Base-by-base conservation (phyloP, 2,329 filamentous ascomycete genomes). In the Curvularia sp. region DNA sequence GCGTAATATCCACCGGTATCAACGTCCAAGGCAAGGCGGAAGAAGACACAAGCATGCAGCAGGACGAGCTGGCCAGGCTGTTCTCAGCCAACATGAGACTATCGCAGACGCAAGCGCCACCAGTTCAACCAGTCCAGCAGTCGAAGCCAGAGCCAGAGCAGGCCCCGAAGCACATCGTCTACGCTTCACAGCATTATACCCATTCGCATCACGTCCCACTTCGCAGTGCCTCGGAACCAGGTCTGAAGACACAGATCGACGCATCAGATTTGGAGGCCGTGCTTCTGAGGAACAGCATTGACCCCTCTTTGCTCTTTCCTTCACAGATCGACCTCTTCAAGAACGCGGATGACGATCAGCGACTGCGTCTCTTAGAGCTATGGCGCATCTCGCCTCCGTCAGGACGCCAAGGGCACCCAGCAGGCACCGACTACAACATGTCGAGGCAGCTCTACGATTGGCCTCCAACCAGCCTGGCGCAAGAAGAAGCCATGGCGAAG, bases 171-270 rank as follows among this genome's bases (percentile, higher is more conserved):
- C 79, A 82, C 21, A 88, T 91, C 62, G 82, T 85, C 61, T 96
- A 95, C 79, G 86, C 91, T 66, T 90, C 91, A 9, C 89, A 91
- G 71, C 92, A 96, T 76, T 96, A 96, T 76, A 89, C 89, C 64
- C 92, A 93, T 73, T 92, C 91, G 8, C 82, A 89, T 43, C 91
- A 96, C 74, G 73, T 88, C 60, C 81, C 74, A 74, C 57, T 67
- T 38, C 67, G 67, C 30, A 72, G 68, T 47, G 64, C 66, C 18
- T 67, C 68, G 8, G 66, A 70, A 28, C 59, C 68, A 23, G 80
- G 67, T 36, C 59, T 51, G n/a, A 73, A 71, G 54, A 74, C 68
- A 15, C 68, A 75, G 10, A 70, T 74, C 32, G 69, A 74, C 12
- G 48, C 58, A 18, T 72, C 73, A 27, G 45, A 83, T 80, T 27